Evolutionary conservation across 441 rosid genomes (phyloP), one percentile per base, ranked within the genome.

Genomic region (Syzygium malaccense): DNA sequence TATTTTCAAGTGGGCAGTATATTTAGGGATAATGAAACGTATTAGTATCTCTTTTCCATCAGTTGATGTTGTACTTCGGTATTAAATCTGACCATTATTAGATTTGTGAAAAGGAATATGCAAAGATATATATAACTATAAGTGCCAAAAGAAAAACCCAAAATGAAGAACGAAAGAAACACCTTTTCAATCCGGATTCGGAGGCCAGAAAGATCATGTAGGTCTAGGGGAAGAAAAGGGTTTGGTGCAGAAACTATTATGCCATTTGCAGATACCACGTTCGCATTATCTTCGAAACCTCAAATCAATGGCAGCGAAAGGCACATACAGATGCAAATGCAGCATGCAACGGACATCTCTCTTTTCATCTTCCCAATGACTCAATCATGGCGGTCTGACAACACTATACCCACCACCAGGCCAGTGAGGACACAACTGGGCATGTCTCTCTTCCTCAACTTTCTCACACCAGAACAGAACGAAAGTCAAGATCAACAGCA

Each of bases 381-480:
- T 93, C 91, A 93, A 94, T 94, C 94, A 94, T 92, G 90, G 87
- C 90, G 83, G 41, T 84, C 91, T 91, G 95, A 90, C 91, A 87
- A 23, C 48, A 41, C 83, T 14, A 75, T 75, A 41, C 51, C 83
- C 83, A 75, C 83, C 83, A 75, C 83, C 83, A 75, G 83, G 83
- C 83, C 83, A 75, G 83, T 75, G 83, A 75, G 83, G 83, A 75
- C 83, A 75, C 83, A 75, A 75, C 83, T 26, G 83, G 51, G 83
- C 83, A 41, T 41, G 83, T 75, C 51, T 41, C 28, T 12, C 83
- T 75, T 11, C 51, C n/a, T 20, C 48, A 68, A 33, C 49, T 75
- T 75, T 75, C 83, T 75, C 83, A 41, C 83, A 48, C 25, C 83
- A 41, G 23, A 41, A 41, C 23, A 13, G n/a, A 75, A 75, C 83